Evolutionary conservation across 2,329 filamentous ascomycete genomes (phyloP).

Genomic region (Rugonectria rugulosa): DNA sequence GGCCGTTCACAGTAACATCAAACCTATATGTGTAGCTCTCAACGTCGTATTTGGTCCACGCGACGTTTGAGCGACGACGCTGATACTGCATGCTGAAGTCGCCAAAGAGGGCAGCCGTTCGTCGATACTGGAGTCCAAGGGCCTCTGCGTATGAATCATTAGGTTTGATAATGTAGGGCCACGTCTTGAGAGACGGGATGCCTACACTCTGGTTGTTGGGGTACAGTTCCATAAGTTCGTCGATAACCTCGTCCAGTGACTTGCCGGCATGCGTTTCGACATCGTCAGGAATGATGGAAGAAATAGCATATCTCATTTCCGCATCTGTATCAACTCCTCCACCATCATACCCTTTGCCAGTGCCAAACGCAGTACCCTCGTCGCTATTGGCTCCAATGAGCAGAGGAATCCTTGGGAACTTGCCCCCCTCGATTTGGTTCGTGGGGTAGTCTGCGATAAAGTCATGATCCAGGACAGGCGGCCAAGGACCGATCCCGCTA

Average conservation of each 20-base stretch:
- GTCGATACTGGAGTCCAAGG: conserved; percentile 41
- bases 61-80: conserved; percentile 38
- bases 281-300: conserved; percentile 12
- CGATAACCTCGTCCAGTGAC: conserved; percentile 29
- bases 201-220: conserved; percentile 45
- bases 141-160: conserved; percentile 33
- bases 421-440: conserved; percentile 41
- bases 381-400: conserved; percentile 47
- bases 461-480: conserved; percentile 46
- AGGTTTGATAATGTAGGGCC: conserved; percentile 41
- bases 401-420: conserved; percentile 45
- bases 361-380: conserved; percentile 39
- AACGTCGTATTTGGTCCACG: conserved; percentile 38
- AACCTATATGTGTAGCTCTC: conserved; percentile 44
- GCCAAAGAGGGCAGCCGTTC: conserved; percentile 41
- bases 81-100: conserved; percentile 38
- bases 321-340: conserved; percentile 39
- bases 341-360: conserved; percentile 25
- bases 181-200: conserved; percentile 44
- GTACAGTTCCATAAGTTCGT: conserved; percentile 38
- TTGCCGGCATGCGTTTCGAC: conserved; percentile 31
- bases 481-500: conserved; percentile 18
- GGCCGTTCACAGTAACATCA: conserved; percentile 40
- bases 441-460: conserved; percentile 44
- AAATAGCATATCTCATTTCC: conserved; percentile 34